Percentiles rank a stretch among this genome's conserved stretches.
These are phyloP conservation scores for Circinella umbellata DNA, from an alignment of 371 early-diverging fungal genomes.

Conservation along the genomic window DNA sequence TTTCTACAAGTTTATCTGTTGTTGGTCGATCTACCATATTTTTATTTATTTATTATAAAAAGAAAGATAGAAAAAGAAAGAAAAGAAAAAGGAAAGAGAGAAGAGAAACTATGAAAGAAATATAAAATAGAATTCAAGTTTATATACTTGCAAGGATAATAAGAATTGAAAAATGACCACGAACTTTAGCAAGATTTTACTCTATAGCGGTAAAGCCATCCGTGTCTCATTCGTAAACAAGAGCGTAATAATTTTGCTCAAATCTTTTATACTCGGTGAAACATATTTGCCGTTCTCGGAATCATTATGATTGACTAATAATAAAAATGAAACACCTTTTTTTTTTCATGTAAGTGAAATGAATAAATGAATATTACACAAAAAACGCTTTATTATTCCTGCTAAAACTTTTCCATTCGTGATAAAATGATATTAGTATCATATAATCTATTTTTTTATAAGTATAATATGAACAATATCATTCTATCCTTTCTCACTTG, in stretches of 20 bases:
- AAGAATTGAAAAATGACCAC: too few species aligned
- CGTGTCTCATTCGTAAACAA: background rate
- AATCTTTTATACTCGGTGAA: constrained; percentile 8
- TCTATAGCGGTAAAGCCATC: background rate
- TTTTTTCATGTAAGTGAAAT: too few species aligned
- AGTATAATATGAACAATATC: too few species aligned
- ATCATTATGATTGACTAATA: background rate
- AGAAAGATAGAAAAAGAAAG: background rate
- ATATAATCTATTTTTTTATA: too few species aligned
- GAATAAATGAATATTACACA: too few species aligned
- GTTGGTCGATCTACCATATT: constrained; percentile 1
- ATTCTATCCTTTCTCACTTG: too few species aligned
- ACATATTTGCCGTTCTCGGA: constrained; percentile 1
- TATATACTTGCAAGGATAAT: background rate
- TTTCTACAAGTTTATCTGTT: background rate
- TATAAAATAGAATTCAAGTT: background rate
- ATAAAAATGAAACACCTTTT: too few species aligned
- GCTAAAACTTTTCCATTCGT: too few species aligned
- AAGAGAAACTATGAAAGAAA: background rate
- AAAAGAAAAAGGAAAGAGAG: background rate
- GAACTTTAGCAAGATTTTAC: background rate
- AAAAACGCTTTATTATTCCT: too few species aligned
- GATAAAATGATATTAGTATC: too few species aligned
- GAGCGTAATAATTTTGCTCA: constrained; percentile 9
- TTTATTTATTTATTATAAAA: background rate